These are phyloP conservation scores for Exophiala xenobiotica DNA, from an alignment of 2,329 filamentous ascomycete species.

Conservation along the genomic window DNA sequence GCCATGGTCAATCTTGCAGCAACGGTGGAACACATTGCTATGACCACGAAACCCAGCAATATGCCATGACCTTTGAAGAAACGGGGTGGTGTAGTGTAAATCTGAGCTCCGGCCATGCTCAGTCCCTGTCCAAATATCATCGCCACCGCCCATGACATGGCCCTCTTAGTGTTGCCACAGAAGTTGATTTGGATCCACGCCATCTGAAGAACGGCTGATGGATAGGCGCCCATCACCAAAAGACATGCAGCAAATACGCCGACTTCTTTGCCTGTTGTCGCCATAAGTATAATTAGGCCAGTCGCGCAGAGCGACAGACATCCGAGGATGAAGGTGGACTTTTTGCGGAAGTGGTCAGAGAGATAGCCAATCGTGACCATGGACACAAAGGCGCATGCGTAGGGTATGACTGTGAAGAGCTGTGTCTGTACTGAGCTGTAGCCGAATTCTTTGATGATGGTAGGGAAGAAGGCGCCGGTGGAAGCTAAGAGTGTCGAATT, in stretches of 20 bases:
- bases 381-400: constrained; percentile 9
- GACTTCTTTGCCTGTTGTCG: constrained; percentile 5
- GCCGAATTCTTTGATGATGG: constrained; percentile 14
- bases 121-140: constrained; percentile 11
- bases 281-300: constrained; percentile 10
- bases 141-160: constrained; percentile 8
- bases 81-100: constrained; percentile 11
- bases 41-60: constrained; percentile 6
- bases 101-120: constrained; percentile 8
- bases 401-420: constrained; percentile 16
- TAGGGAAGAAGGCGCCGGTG: constrained; percentile 14
- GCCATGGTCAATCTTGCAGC: constrained; percentile 1
- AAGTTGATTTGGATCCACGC: constrained; percentile 14
- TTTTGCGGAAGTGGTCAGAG: constrained; percentile 7
- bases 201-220: constrained; percentile 9
- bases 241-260: constrained; percentile 9
- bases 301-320: neutral
- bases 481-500: constrained; percentile 5
- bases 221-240: constrained; percentile 7
- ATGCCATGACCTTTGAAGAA: constrained; percentile 11
- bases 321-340: constrained; percentile 7
- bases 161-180: constrained; percentile 13
- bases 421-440: constrained; percentile 10
- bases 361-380: constrained; percentile 6
- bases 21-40: constrained; percentile 1